Base-by-base conservation (phyloP, 2,329 filamentous ascomycete genomes). In the Xylaria sp. region DNA sequence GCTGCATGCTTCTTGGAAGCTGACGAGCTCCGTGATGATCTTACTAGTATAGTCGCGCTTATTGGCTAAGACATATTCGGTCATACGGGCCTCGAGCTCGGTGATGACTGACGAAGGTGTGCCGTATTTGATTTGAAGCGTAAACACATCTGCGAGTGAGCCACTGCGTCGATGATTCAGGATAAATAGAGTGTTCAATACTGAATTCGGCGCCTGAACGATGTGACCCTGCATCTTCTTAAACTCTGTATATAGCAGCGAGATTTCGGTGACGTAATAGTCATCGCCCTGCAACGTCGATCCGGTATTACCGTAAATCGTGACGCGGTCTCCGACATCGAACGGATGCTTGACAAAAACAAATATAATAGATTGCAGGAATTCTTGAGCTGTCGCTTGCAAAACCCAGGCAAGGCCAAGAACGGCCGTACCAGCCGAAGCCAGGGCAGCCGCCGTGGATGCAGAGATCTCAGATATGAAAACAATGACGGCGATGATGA, bases 161-260 rank as follows among this genome's bases (percentile, higher is more conserved):
- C 94, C 94, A 39, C 93, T 97, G 62, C 95, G 92, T 54, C 95
- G 90, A 82, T 97, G 94, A 80, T 98, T 98, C 53, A 98, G 89
- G 70, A 98, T 97, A 81, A 98, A 98, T 0, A 98, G 86, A 0
- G 89, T 93, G 81, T 98, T 98, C 64, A 98, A 87, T 45, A 97
- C 90, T 66, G 92, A 97, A 85, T 98, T 98, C 11, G 95, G 95
- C 0, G 95, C 95, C 80, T 98, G 95, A 0, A 98, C 95, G 27
- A 98, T 91, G 75, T 98, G 94, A 1, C 95, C 95, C 80, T 98
- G 92, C 92, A 98, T 95, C 84, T 98, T 98, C 85, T 98, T 98
- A 84, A 98, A 98, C 77, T 98, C 95, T 14, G 95, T 98, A 79
- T 96, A 98, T 17, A 98, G 86, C 1, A 98, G 85, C 1, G 93